Conservation (phyloP, 2,329 filamentous ascomycete species). For the Pseudogymnoascus sp. region DNA sequence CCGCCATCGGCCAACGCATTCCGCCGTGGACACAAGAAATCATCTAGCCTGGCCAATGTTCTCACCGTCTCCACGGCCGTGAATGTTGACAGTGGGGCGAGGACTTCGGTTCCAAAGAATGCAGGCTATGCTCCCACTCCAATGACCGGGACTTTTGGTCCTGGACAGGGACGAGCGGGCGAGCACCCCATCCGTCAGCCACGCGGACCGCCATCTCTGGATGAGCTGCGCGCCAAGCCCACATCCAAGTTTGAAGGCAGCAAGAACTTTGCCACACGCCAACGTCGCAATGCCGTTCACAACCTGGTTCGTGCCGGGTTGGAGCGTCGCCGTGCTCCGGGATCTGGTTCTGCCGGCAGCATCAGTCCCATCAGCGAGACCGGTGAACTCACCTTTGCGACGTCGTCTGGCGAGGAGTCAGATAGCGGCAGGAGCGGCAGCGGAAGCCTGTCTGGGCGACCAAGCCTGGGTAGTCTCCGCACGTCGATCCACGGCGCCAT, state of each 20-base stretch:
- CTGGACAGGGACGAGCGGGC: conserved; percentile 84
- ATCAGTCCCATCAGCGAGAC: conserved; percentile 87
- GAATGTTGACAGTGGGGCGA: conserved; percentile 33
- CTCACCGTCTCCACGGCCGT: conserved; percentile 25
- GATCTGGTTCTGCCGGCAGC: conserved; percentile 63
- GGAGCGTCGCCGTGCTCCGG: conserved; percentile 66
- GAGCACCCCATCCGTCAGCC: conserved; percentile 93
- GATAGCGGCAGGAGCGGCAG: conserved; percentile 63
- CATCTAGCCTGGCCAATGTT: conserved; percentile 50
- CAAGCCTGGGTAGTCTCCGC: conserved; percentile 65
- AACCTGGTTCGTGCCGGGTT: conserved; percentile 86
- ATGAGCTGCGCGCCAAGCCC: conserved; percentile 82
- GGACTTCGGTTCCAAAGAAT: conserved; percentile 65
- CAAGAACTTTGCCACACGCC: conserved; percentile 92
- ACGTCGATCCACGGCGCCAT: conserved; percentile 77
- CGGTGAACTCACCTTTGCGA: conserved; percentile 55
- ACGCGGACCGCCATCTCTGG: conserved; percentile 80
- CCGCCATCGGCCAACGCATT: conserved; percentile 87
- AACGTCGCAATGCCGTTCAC: conserved; percentile 83
- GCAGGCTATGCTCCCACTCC: conserved; percentile 73
- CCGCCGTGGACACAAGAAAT: conserved; percentile 83
- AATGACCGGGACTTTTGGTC: conserved; percentile 77
- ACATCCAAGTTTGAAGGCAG: conserved; percentile 91
- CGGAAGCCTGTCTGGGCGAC: conserved; percentile 65
- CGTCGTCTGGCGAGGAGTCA: conserved; percentile 64